Conservation (phyloP, 2,329 filamentous ascomycete genomes). For the Hypoxylon sp. region DNA sequence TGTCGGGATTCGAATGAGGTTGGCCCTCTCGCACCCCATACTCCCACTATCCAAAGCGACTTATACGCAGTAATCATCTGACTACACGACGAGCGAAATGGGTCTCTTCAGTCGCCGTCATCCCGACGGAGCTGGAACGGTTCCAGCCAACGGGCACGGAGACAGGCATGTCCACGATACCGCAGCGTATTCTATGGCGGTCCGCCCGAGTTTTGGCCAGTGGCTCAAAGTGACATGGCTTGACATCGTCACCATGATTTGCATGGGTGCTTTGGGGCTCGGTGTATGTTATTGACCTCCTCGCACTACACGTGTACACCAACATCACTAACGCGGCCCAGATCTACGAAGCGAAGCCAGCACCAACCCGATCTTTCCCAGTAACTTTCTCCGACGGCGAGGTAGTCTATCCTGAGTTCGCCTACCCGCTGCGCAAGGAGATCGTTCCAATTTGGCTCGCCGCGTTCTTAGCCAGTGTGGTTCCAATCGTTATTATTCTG, state of each 20-base stretch:
- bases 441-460: constrained; percentile 80
- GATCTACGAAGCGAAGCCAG: constrained; percentile 75
- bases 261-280: constrained; percentile 76
- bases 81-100: constrained; percentile 33
- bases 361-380: constrained; percentile 78
- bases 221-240: constrained; percentile 78
- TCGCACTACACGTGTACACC: not conserved
- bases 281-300: constrained; percentile 65
- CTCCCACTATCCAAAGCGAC: not conserved
- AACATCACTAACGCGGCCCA: constrained; percentile 49
- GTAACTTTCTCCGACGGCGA: constrained; percentile 76
- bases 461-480: constrained; percentile 73
- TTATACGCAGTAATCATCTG: not conserved
- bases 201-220: constrained; percentile 74
- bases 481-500: constrained; percentile 76
- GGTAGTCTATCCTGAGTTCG: constrained; percentile 78
- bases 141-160: constrained; percentile 27
- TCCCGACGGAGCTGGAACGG: constrained; percentile 31
- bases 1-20: constrained; percentile 4
- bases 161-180: constrained; percentile 30
- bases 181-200: constrained; percentile 60
- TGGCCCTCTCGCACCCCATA: not conserved
- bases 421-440: constrained; percentile 78
- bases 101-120: constrained; percentile 48
- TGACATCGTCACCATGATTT: constrained; percentile 76